These are phyloP conservation scores for Leucogyrophana mollusca DNA, from an alignment of 768 basidiomycete species.

Conservation along the genomic window DNA sequence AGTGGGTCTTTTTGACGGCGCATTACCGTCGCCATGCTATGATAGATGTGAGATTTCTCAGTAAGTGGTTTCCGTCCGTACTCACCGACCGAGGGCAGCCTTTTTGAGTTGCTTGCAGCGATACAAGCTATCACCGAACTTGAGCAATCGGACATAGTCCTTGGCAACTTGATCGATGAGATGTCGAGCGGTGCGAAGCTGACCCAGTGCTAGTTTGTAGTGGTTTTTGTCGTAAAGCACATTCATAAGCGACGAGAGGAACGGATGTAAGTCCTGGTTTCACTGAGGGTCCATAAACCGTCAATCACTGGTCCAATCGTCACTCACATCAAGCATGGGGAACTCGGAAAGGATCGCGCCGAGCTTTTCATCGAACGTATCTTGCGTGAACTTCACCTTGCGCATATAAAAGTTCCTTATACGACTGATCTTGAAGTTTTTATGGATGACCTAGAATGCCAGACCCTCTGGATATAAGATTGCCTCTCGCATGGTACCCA, in stretches of 20 bases:
- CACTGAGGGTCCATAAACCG: slow-evolving; percentile 6
- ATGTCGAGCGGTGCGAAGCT: slow-evolving; percentile 93
- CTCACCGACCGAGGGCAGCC: slow-evolving; percentile 94
- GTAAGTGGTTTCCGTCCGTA: slow-evolving; percentile 11
- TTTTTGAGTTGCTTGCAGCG: slow-evolving; percentile 98
- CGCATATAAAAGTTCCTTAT: slow-evolving; percentile 99
- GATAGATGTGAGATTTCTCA: slow-evolving; percentile 4
- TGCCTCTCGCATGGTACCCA: neutral
- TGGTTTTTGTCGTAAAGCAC: slow-evolving; percentile 99
- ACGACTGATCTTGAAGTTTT: slow-evolving; percentile 99
- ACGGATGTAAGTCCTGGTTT: slow-evolving; percentile 88
- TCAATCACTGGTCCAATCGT: neutral
- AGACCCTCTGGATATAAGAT: slow-evolving; percentile 4
- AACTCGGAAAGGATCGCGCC: slow-evolving; percentile 93
- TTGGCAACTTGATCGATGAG: slow-evolving; percentile 96
- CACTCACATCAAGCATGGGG: slow-evolving; percentile 91
- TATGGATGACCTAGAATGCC: slow-evolving; percentile 82
- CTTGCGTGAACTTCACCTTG: slow-evolving; percentile 99
- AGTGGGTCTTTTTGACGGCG: slow-evolving; percentile 96
- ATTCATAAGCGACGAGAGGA: slow-evolving; percentile 93
- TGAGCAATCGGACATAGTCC: slow-evolving; percentile 94
- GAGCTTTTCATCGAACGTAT: slow-evolving; percentile 94
- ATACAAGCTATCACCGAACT: slow-evolving; percentile 97
- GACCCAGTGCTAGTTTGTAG: slow-evolving; percentile 97
- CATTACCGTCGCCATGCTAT: slow-evolving; percentile 98